Evolutionary conservation across 148 eudicot species (phyloP), one percentile per base, ranked within the genome.

Genomic region (Nyssa sinensis): DNA sequence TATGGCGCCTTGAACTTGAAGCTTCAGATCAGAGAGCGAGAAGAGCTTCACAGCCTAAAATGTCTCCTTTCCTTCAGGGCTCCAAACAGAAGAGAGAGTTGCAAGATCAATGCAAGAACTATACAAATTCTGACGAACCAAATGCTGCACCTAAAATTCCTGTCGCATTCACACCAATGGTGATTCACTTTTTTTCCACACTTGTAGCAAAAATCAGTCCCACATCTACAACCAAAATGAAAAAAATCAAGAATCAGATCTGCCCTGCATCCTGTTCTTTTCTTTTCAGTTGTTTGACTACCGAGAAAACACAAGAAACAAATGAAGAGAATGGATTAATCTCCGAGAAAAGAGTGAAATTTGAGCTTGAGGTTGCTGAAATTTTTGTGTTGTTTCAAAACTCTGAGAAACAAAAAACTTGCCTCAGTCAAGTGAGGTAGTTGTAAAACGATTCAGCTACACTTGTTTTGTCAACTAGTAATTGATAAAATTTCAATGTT

Each of bases 131-230:
- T 21, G 29, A 70, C 51, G 75, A 68, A 53, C 66, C 75, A 66
- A 51, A 41, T 25, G 68, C 85, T 70, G 79, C 80, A 78, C 66
- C 32, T 28, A 12, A 65, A 25, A 44, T 71, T 32, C n/a, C 37
- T 31, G 62, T 69, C 74, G 65, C 88, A 85, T 13, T 63, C 39
- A 34, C 88, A 85, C 83, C 80, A 74, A 66, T 80, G 81, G 0
- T 62, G 63, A 30, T 77, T 57, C 27, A 82, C 82, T 66, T 41
- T 78, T 74, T 58, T 70, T 8, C 88, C 88, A 63, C 88, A 85
- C 67, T 66, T 82, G 84, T 85, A 82, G 86, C 88, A 85, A 72
- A 85, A 85, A 37, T 55, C 59, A 28, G 74, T 74, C 16, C 80
- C 80, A 64, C 88, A 85, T 57, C 88, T 85, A 37, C 76, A 71